Conservation (phyloP, 441 rosid species). For the Euphorbia schlechtendalii region DNA sequence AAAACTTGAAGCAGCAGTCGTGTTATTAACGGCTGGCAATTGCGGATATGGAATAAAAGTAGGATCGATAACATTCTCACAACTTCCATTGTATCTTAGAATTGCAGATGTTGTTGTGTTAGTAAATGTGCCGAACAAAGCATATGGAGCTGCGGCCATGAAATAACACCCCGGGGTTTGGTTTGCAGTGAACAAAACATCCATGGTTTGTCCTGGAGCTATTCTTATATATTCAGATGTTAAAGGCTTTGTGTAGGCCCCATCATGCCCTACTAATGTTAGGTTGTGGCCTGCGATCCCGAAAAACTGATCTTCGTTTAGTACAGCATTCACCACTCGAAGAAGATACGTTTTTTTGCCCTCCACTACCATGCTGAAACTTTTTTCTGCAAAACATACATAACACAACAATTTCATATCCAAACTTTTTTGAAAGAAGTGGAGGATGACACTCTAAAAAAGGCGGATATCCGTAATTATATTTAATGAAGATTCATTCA, state of each 20-base stretch:
- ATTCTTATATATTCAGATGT: slow-evolving; percentile 31
- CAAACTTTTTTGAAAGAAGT: no score
- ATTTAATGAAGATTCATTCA: no score
- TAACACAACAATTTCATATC: no score
- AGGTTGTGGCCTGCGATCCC: slow-evolving; percentile 42
- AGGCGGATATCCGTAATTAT: no score
- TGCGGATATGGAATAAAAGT: neutral
- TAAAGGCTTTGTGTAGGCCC: slow-evolving; percentile 42
- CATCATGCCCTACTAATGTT: slow-evolving; percentile 45
- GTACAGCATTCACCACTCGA: slow-evolving; percentile 43
- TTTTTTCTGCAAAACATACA: slow-evolving; percentile 16
- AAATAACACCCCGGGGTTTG: slow-evolving; percentile 35
- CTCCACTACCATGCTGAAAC: slow-evolving; percentile 19
- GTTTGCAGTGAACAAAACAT: slow-evolving; percentile 41
- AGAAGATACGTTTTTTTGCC: slow-evolving; percentile 45
- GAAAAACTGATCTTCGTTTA: slow-evolving; percentile 52
- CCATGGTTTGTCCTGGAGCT: slow-evolving; percentile 57
- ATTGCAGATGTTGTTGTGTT: slow-evolving; percentile 37
- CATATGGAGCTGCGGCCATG: slow-evolving; percentile 38
- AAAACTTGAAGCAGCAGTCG: neutral
- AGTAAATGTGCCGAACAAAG: no score
- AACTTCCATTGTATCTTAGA: slow-evolving; percentile 16
- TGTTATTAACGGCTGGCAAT: neutral
- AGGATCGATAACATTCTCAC: neutral
- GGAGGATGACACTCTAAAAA: no score